Percentiles rank a stretch among this genome's conserved stretches.
Evolutionary conservation across 1,284 basidiomycete genomes (phyloP).

Genomic region (Neotropicomus parvogracilis): DNA sequence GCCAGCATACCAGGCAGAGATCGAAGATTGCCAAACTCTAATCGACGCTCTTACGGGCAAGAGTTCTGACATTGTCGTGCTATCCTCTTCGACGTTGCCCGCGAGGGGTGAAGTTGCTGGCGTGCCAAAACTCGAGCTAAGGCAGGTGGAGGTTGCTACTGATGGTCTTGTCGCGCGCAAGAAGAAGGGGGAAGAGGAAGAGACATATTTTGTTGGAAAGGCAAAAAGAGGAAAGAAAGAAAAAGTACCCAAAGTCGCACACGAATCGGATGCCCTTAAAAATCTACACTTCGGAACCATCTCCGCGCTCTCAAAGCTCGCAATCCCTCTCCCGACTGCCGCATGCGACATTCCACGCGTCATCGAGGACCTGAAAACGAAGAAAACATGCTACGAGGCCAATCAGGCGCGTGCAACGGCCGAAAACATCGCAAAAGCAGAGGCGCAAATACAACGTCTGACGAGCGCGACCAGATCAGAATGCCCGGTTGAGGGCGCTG

Average conservation of each 20-base stretch:
- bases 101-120: conserved; percentile 53
- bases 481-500: conserved; percentile 40
- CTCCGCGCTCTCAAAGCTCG: conserved; percentile 81
- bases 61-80: conserved; percentile 52
- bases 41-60: conserved; percentile 88
- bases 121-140: conserved; percentile 80
- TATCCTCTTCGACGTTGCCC: conserved; percentile 42
- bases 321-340: conserved; percentile 86
- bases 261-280: conserved; percentile 38
- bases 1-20: conserved; percentile 90
- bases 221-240: conserved; percentile 75
- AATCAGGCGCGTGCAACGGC: conserved; percentile 67
- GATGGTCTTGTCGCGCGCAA: conserved; percentile 81
- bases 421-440: conserved; percentile 75
- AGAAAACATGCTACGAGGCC: conserved; percentile 91
- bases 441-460: conserved; percentile 75
- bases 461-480: conserved; percentile 44
- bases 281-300: conserved; percentile 80
- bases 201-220: conserved; percentile 77
- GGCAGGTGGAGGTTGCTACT: conserved; percentile 74
- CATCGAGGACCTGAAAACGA: conserved; percentile 88
- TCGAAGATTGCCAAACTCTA: conserved; percentile 95
- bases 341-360: conserved; percentile 78
- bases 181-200: conserved; percentile 87
- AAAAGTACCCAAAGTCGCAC: conserved; percentile 38